phyloP scores from a whole-genome alignment of 306 rosid genomes.

The Fagus sylvatica region DNA sequence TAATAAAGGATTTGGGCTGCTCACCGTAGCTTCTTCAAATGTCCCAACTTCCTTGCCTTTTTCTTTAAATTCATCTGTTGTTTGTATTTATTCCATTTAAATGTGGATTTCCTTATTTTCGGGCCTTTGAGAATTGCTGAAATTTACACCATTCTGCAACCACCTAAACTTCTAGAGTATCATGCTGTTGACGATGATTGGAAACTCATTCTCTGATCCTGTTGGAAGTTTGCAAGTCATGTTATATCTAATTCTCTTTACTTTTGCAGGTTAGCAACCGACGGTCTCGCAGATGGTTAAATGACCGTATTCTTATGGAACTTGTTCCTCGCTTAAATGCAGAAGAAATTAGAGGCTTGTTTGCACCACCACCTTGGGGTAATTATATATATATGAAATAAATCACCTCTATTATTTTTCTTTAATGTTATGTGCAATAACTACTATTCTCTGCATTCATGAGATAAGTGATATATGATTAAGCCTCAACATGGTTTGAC shows the following conservation, averaged over 20 bases:
- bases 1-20: neutral
- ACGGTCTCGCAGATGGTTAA: constrained; percentile 84
- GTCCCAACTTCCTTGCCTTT: neutral
- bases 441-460: constrained; percentile 6
- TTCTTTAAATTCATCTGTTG: neutral
- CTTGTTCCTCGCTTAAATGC: constrained; percentile 85
- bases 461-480: neutral
- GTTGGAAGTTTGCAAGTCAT: neutral
- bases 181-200: neutral
- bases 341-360: constrained; percentile 88
- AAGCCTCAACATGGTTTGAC: neutral
- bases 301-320: constrained; percentile 87
- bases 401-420: neutral
- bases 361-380: constrained; percentile 98
- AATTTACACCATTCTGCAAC: neutral
- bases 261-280: constrained; percentile 74
- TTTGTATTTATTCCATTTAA: neutral
- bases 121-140: constrained; percentile 10
- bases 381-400: constrained; percentile 22
- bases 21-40: neutral
- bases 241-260: neutral
- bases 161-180: neutral
- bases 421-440: constrained; percentile 8
- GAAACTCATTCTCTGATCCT: neutral
- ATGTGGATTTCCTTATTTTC: neutral